phyloP scores from a whole-genome alignment of 768 basidiomycete genomes.

The Suillus subaureus region DNA sequence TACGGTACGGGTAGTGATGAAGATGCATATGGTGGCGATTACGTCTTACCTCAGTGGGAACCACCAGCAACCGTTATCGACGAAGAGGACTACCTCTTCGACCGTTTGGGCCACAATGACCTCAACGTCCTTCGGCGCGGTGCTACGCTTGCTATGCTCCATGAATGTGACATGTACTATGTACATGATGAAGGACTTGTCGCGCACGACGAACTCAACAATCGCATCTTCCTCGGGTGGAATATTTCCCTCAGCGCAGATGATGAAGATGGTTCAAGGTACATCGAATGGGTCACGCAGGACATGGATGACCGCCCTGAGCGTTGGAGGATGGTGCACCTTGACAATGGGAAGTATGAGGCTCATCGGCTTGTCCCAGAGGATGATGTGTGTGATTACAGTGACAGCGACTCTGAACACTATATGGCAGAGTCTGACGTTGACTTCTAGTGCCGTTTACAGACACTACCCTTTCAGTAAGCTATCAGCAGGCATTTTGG shows the following conservation, averaged over 20 bases:
- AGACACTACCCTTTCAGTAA: not conserved
- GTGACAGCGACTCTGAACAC: conserved; percentile 42
- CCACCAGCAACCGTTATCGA: conserved; percentile 48
- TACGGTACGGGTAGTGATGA: conserved; percentile 38
- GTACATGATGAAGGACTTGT: conserved; percentile 54
- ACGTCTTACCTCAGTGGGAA: conserved; percentile 56
- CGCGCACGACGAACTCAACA: conserved; percentile 43
- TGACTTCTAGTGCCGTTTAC: not conserved
- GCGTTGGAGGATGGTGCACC: conserved; percentile 39
- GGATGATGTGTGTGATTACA: conserved; percentile 37
- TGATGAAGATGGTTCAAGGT: conserved; percentile 43
- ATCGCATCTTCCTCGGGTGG: conserved; percentile 67
- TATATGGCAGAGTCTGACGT: conserved; percentile 30
- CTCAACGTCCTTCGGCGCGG: conserved; percentile 58
- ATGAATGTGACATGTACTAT: conserved; percentile 57
- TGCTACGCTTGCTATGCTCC: conserved; percentile 59
- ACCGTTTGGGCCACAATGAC: conserved; percentile 36
- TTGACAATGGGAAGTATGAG: conserved; percentile 42
- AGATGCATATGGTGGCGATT: conserved; percentile 41
- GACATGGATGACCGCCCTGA: conserved; percentile 48
- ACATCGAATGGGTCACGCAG: conserved; percentile 41
- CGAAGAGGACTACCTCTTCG: conserved; percentile 37
- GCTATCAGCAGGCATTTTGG: not conserved
- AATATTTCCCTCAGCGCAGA: conserved; percentile 53
- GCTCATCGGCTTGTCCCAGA: conserved; percentile 43